A percentile compares a stretch with the other conserved stretches of the same genome.
Evolutionary conservation across 2,329 filamentous ascomycete species (phyloP).

Genomic region (Amylocarpus encephaloides): DNA sequence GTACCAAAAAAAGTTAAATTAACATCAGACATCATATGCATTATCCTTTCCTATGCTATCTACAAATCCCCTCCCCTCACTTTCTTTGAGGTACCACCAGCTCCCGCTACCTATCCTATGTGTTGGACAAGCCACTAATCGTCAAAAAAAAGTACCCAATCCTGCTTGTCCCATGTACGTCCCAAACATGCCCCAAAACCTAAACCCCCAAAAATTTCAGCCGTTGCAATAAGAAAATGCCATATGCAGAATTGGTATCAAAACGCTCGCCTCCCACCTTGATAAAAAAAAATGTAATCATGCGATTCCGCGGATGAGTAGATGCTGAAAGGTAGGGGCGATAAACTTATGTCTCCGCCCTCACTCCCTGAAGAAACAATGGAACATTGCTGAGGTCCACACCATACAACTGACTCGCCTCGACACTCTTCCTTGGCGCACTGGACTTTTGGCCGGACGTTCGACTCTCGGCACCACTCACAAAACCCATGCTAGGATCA

Average conservation of each 20-base stretch:
- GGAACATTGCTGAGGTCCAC: constrained; percentile 25
- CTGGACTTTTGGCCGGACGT: constrained; percentile 7
- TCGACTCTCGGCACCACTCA: constrained; percentile 16
- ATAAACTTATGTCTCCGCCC: not conserved
- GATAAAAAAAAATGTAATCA: not conserved
- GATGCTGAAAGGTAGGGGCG: no score
- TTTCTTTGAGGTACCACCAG: no score
- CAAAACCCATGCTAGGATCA: constrained; percentile 16
- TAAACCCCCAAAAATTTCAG: no score
- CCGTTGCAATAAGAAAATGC: not conserved
- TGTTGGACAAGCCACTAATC: no score
- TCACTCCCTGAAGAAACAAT: constrained; percentile 17
- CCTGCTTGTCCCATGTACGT: no score
- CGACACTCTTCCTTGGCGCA: constrained; percentile 10
- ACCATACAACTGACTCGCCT: constrained; percentile 13
- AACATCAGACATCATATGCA: no score
- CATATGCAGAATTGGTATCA: constrained; percentile 4
- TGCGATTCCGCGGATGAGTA: not conserved
- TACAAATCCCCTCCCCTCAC: no score
- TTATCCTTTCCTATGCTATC: no score
- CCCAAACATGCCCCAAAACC: no score
- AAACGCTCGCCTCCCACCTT: not conserved
- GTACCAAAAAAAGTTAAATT: no score
- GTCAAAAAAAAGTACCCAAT: no score
- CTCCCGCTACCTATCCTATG: no score